phyloP scores from a whole-genome alignment of 1,284 basidiomycete species.

The Rhodofomes roseus region DNA sequence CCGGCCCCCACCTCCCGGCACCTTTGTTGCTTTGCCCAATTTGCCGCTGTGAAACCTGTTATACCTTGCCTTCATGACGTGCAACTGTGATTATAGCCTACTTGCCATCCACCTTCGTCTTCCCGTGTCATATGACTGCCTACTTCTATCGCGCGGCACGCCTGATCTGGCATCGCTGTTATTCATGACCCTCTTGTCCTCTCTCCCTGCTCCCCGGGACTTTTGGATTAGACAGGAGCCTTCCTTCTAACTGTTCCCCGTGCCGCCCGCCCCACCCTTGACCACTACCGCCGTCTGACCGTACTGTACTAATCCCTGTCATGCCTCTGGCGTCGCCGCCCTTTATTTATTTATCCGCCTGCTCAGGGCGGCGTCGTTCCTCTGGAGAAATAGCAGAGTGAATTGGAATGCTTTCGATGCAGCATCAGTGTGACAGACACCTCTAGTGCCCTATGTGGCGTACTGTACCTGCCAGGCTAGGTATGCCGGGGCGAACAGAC shows the following conservation, averaged over 20 bases:
- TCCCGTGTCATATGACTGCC: not conserved
- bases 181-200: not conserved
- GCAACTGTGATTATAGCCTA: not conserved
- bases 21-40: not conserved
- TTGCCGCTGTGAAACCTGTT: not conserved
- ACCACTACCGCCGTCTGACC: not conserved
- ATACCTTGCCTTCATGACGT: not conserved
- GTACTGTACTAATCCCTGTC: not conserved
- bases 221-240: not conserved
- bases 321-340: not conserved
- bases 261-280: not conserved
- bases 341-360: not conserved
- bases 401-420: not conserved
- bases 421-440: too few species aligned
- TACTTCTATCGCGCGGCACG: not conserved
- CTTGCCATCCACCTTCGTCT: not conserved
- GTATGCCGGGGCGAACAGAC: too few species aligned
- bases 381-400: not conserved
- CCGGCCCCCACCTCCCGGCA: not conserved
- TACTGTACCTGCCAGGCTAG: too few species aligned
- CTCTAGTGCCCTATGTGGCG: too few species aligned
- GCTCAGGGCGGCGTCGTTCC: not conserved
- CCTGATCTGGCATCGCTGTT: conserved; percentile 5
- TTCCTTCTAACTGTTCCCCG: not conserved
- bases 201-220: not conserved